A percentile compares a stretch with the other conserved stretches of the same genome.
phyloP scores from a whole-genome alignment of 2,329 filamentous ascomycete species.

The Aphanoascus verrucosus region DNA sequence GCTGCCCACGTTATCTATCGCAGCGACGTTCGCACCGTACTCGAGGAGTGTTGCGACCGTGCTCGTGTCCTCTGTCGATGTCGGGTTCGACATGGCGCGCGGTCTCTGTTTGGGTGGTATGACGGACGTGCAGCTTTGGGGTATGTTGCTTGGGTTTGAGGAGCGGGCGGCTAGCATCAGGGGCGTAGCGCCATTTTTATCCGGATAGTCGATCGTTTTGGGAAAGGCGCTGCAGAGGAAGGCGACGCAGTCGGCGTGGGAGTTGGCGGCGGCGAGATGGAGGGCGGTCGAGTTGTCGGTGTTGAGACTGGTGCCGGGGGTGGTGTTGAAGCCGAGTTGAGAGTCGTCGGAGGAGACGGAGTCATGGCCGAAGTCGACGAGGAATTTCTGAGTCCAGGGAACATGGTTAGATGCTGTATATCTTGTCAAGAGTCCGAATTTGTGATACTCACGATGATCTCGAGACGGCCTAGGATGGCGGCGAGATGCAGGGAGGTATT shows the following conservation, averaged over 20 bases:
- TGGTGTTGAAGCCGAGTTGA: constrained; percentile 22
- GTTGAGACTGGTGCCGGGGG: constrained; percentile 58
- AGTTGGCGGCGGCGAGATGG: constrained; percentile 61
- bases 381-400: constrained; percentile 40
- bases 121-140: constrained; percentile 18
- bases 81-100: constrained; percentile 16
- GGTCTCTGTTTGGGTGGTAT: constrained; percentile 19
- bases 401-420: neutral
- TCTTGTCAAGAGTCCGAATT: neutral
- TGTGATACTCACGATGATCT: constrained; percentile 45
- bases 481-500: constrained; percentile 80
- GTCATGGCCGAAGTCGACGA: constrained; percentile 68
- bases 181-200: constrained; percentile 51
- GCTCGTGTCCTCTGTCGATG: constrained; percentile 21
- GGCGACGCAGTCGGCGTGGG: constrained; percentile 63
- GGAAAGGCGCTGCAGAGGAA: constrained; percentile 57
- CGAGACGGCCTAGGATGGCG: constrained; percentile 57
- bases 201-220: constrained; percentile 51
- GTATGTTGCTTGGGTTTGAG: constrained; percentile 17
- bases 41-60: constrained; percentile 23
- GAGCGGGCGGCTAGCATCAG: constrained; percentile 34
- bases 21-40: constrained; percentile 39
- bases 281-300: constrained; percentile 69
- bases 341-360: constrained; percentile 29
- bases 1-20: constrained; percentile 63